Conservation (phyloP, 495 filamentous ascomycete genomes). For the Xylaria telfairii region DNA sequence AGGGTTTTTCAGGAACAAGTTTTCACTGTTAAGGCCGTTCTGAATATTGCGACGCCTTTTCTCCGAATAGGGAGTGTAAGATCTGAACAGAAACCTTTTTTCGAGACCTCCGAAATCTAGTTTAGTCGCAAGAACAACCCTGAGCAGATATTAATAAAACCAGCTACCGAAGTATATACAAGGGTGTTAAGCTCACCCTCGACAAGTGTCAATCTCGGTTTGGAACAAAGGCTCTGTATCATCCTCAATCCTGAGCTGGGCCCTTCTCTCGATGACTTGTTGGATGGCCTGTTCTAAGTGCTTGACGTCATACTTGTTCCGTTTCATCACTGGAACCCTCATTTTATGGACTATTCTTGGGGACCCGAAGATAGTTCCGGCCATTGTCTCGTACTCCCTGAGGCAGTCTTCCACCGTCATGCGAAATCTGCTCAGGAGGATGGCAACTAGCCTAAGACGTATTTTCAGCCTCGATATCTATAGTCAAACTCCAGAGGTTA, state of each 20-base stretch:
- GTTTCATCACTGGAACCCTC: background rate
- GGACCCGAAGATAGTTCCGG: conserved; percentile 52
- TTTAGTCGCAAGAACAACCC: conserved; percentile 3
- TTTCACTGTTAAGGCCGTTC: background rate
- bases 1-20: background rate
- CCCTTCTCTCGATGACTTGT: conserved; percentile 39
- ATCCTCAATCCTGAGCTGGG: conserved; percentile 20
- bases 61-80: conserved; percentile 5
- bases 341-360: conserved; percentile 29
- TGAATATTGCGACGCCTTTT: background rate
- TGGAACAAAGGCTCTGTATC: conserved; percentile 22
- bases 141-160: background rate
- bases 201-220: conserved; percentile 42
- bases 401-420: conserved; percentile 61
- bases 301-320: conserved; percentile 49
- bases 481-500: background rate
- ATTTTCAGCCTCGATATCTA: conserved; percentile 20
- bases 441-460: conserved; percentile 56
- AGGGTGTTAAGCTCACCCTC: conserved; percentile 36
- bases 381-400: conserved; percentile 53
- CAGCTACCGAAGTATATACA: background rate
- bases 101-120: background rate
- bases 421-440: conserved; percentile 59
- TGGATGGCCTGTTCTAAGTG: conserved; percentile 50
- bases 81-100: conserved; percentile 1